A percentile compares a stretch with the other conserved stretches of the same genome.
phyloP scores from a whole-genome alignment of 1,284 basidiomycete species.

The Mycena citricolor region DNA sequence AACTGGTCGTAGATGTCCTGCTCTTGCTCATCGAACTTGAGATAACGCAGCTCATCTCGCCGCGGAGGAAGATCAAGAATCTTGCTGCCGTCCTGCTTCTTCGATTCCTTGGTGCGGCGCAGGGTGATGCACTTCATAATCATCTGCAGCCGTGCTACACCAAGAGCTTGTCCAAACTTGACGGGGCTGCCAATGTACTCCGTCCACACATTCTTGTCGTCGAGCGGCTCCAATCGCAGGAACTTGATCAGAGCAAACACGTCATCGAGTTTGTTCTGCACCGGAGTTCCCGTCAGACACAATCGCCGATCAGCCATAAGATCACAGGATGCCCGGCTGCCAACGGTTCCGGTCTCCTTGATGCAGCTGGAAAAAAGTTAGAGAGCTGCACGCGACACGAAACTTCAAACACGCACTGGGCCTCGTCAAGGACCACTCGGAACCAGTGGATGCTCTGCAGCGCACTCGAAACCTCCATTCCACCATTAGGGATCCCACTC shows the following conservation, averaged over 20 bases:
- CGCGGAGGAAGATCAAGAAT: slow-evolving; percentile 90
- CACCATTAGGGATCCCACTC: slow-evolving; percentile 42
- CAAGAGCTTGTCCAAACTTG: slow-evolving; percentile 89
- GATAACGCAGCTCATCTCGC: slow-evolving; percentile 79
- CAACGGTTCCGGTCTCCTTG: slow-evolving; percentile 94
- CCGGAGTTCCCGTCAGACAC: slow-evolving; percentile 95
- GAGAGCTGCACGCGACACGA: slow-evolving; percentile 1
- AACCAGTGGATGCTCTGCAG: slow-evolving; percentile 98
- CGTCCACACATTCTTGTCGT: slow-evolving; percentile 92
- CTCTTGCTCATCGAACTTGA: slow-evolving; percentile 85
- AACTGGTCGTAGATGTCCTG: slow-evolving; percentile 86
- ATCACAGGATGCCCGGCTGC: slow-evolving; percentile 93
- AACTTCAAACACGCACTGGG: slow-evolving; percentile 76
- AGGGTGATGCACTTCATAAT: slow-evolving; percentile 98
- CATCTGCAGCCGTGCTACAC: slow-evolving; percentile 90
- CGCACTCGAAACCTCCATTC: slow-evolving; percentile 74
- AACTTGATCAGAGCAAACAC: slow-evolving; percentile 97
- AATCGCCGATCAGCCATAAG: slow-evolving; percentile 91
- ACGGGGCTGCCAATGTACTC: slow-evolving; percentile 91
- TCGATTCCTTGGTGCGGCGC: slow-evolving; percentile 93
- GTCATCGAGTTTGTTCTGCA: slow-evolving; percentile 98
- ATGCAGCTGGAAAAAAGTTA: slow-evolving; percentile 78
- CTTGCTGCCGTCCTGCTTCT: slow-evolving; percentile 74
- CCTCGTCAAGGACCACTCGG: slow-evolving; percentile 96
- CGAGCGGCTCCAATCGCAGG: slow-evolving; percentile 87